Base-by-base conservation (phyloP, 1,139 yeast species). In the Candida frijolesensis region DNA sequence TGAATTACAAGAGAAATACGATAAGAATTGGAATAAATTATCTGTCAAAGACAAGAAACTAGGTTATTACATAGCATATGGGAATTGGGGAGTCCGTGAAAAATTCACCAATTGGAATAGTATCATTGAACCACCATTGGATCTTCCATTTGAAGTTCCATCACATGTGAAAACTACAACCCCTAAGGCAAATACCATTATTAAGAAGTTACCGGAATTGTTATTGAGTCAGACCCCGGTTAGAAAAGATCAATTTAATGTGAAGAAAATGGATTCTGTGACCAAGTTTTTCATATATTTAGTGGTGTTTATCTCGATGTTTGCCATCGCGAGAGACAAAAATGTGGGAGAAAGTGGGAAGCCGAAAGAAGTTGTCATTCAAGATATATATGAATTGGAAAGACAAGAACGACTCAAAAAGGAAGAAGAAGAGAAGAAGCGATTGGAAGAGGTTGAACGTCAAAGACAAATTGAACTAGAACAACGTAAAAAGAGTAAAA, bases 61-160 rank as follows among this genome's bases (percentile, higher is more conserved):
- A 57, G 77, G 82, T 1, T 82, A 82, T 60, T 84, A 74, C 66
- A 76, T 84, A 42, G 76, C 84, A 0, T 84, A 83, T 62, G 89
- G 88, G 2, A 72, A 83, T 53, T 82, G 86, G 79, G 89, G 87
- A 0, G 81, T 78, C 1, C 72, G 89, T 53, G 86, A 82, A 50
- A 78, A 80, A 14, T 81, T 84, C 54, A 67, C 68, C 42, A 73
- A 74, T 51, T 70, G 85, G 71, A 67, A 67, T 42, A 66, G 66
- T 40, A 65, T 70, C 1, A 27, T 16, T 9, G 70, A 66, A 19
- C 68, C 73, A 1, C 84, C 85, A 1, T 71, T 65, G 44, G 89
- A 84, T 62, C 67, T 84, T 46, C 87, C 88, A 2, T 84, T 84
- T 57, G 61, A 61, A n/a, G 54, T 70, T 8, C 82, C 83, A 1